phyloP scores from a whole-genome alignment of 441 rosid genomes.

The Brassica hybrid region DNA sequence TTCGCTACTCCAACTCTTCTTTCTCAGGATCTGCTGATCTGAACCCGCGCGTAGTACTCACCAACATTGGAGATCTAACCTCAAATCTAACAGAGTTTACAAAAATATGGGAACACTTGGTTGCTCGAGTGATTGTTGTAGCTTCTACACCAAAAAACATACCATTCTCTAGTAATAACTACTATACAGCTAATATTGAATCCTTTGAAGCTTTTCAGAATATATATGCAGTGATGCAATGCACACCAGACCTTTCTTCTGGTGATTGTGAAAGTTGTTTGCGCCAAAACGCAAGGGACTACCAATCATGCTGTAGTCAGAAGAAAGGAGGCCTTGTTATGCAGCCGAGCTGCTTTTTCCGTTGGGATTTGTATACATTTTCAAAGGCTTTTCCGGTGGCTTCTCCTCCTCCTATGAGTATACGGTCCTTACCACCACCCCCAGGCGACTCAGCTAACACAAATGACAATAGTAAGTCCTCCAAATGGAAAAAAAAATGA shows the following conservation, averaged over 20 bases:
- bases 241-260: slow-evolving; percentile 45
- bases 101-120: slow-evolving; percentile 8
- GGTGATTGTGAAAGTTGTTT: slow-evolving; percentile 36
- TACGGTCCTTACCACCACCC: background rate
- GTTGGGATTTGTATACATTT: slow-evolving; percentile 42
- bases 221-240: slow-evolving; percentile 33
- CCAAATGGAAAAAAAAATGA: background rate
- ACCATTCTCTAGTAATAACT: slow-evolving; percentile 17
- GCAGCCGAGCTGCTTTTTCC: slow-evolving; percentile 49
- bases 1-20: slow-evolving; percentile 49
- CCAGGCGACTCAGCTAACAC: background rate
- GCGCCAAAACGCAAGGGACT: background rate
- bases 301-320: slow-evolving; percentile 30
- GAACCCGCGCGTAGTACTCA: accelerated
- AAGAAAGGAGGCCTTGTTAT: slow-evolving; percentile 43
- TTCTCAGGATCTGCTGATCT: slow-evolving; percentile 5
- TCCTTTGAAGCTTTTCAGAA: background rate
- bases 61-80: background rate
- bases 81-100: slow-evolving; percentile 28
- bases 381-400: slow-evolving; percentile 16
- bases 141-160: slow-evolving; percentile 36
- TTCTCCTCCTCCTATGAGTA: slow-evolving; percentile 21
- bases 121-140: background rate
- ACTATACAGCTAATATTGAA: slow-evolving; percentile 28
- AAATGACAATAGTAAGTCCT: slow-evolving; percentile 4